These are phyloP conservation scores for Scolecobasidium constrictum DNA, from an alignment of 2,329 filamentous ascomycete species.

Conservation along the genomic window DNA sequence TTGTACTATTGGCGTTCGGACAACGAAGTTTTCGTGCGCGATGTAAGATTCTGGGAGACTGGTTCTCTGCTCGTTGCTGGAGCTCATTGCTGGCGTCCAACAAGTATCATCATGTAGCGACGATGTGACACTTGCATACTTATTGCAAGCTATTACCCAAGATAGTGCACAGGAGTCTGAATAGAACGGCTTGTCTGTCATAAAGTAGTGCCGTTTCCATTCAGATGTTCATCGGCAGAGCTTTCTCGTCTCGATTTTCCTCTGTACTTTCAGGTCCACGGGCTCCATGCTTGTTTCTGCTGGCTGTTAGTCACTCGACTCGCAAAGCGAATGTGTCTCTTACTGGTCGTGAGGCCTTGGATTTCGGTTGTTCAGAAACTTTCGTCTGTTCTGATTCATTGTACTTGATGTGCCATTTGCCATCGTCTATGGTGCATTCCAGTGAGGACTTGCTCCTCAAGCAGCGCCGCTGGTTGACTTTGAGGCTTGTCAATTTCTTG, in stretches of 20 bases:
- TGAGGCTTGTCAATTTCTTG: slow-evolving; percentile 24
- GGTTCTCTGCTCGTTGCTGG: background rate
- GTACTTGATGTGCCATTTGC: slow-evolving; percentile 9
- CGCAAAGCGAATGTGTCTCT: too few relatives aligned
- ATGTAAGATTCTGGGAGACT: background rate
- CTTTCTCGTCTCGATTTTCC: background rate
- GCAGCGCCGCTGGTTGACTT: slow-evolving; percentile 23
- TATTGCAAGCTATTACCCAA: background rate
- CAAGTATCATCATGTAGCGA: background rate
- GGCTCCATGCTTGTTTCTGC: background rate
- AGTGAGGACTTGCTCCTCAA: slow-evolving; percentile 22
- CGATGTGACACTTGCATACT: background rate
- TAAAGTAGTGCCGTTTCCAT: background rate
- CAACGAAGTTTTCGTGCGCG: background rate
- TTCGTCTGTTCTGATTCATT: background rate
- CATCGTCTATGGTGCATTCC: slow-evolving; percentile 21
- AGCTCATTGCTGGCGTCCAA: background rate
- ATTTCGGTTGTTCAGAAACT: too few relatives aligned
- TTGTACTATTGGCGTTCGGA: background rate
- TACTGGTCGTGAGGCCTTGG: too few relatives aligned
- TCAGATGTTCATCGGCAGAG: background rate
- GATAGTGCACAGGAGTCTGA: background rate
- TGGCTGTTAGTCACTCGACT: slow-evolving; percentile 2
- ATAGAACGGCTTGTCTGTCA: background rate
- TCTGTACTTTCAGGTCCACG: background rate